Percentiles rank a stretch among this genome's conserved stretches.
Conservation (phyloP, 2,329 filamentous ascomycete species). For the Hypoxylon sp. region DNA sequence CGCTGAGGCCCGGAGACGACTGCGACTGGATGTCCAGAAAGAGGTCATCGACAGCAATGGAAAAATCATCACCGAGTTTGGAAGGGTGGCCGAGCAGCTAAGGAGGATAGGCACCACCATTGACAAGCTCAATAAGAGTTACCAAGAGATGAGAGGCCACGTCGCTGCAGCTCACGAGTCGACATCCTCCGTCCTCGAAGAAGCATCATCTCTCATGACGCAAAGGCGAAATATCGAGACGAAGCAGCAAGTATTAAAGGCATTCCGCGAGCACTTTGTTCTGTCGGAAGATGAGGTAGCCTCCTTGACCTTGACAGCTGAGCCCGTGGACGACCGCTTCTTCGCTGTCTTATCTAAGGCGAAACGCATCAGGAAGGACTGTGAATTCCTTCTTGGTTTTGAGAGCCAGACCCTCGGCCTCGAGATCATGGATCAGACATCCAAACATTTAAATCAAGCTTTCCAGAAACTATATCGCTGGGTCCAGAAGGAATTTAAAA, state of each 20-base stretch:
- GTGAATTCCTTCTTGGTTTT: slow-evolving; percentile 87
- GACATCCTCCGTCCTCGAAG: slow-evolving; percentile 79
- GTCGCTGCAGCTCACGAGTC: slow-evolving; percentile 81
- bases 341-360: slow-evolving; percentile 82
- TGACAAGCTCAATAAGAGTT: slow-evolving; percentile 81
- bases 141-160: slow-evolving; percentile 82
- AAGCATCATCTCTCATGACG: slow-evolving; percentile 79
- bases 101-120: slow-evolving; percentile 85
- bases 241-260: slow-evolving; percentile 81
- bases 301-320: slow-evolving; percentile 80
- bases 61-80: slow-evolving; percentile 88
- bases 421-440: slow-evolving; percentile 92
- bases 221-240: slow-evolving; percentile 81
- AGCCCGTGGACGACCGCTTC: slow-evolving; percentile 87
- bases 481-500: slow-evolving; percentile 94
- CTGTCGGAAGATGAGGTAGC: slow-evolving; percentile 84
- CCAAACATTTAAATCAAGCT: slow-evolving; percentile 85
- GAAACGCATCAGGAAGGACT: slow-evolving; percentile 89
- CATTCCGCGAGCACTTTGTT: slow-evolving; percentile 86
- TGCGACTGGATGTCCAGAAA: slow-evolving; percentile 87
- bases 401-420: slow-evolving; percentile 90
- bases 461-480: slow-evolving; percentile 97
- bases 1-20: slow-evolving; percentile 80
- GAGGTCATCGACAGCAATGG: slow-evolving; percentile 95
- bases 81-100: slow-evolving; percentile 92